Evolutionary conservation across 352 stramenopile genomes (phyloP).

Genomic region (Blastocystis sp.): DNA sequence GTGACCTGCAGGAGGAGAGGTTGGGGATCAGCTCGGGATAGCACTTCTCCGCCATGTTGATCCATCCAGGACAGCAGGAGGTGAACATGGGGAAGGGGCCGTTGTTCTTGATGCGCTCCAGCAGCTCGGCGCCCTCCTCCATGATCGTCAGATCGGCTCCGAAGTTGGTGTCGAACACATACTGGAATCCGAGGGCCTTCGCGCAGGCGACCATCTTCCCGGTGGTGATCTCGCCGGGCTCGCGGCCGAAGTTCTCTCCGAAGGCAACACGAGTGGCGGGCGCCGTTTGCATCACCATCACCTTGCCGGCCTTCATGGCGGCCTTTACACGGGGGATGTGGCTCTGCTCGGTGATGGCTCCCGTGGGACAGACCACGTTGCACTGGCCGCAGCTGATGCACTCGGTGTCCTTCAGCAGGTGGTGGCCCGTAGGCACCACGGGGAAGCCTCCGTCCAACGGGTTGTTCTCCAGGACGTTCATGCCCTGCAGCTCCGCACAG

Average conservation of each 20-base stretch:
- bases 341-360: constrained; percentile 67
- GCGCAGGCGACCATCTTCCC: constrained; percentile 67
- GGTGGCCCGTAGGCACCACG: constrained; percentile 63
- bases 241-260: constrained; percentile 67
- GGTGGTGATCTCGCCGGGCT: constrained; percentile 65
- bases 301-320: constrained; percentile 63
- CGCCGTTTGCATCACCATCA: constrained; percentile 67
- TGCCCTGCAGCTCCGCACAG: constrained; percentile 63
- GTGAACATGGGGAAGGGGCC: constrained; percentile 83
- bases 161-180: constrained; percentile 83
- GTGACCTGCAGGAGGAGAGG: constrained; percentile 86
- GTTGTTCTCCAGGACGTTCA: constrained; percentile 55
- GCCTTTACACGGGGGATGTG: constrained; percentile 65
- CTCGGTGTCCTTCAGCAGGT: constrained; percentile 67
- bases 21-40: constrained; percentile 85
- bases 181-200: constrained; percentile 74
- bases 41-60: constrained; percentile 95
- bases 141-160: constrained; percentile 83
- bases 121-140: constrained; percentile 82
- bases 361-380: constrained; percentile 66
- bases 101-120: constrained; percentile 76
- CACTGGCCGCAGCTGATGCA: constrained; percentile 69
- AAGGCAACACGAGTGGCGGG: constrained; percentile 68
- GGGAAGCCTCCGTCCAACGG: constrained; percentile 40
- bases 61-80: constrained; percentile 90